A percentile compares a stretch with the other conserved stretches of the same genome.
These are phyloP conservation scores for Phytopythium oedochilum DNA, from an alignment of 352 stramenopile genomes.

Conservation along the genomic window DNA sequence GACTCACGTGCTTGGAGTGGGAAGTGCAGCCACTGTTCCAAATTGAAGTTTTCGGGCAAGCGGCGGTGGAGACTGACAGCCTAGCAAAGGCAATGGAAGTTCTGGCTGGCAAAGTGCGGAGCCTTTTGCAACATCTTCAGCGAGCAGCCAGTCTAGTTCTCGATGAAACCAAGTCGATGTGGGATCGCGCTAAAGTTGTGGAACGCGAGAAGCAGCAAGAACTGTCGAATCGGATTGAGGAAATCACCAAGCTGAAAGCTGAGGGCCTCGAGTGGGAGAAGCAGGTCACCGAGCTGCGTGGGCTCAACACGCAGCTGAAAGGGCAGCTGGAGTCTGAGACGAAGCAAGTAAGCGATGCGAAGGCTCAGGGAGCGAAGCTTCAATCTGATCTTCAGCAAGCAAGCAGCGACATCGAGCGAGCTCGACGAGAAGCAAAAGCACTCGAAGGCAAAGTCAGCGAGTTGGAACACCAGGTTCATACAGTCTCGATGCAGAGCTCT, in stretches of 20 bases:
- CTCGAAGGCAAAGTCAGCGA: constrained; percentile 45
- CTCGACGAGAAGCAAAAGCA: constrained; percentile 50
- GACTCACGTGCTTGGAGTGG: constrained; percentile 65
- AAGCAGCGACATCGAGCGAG: constrained; percentile 18
- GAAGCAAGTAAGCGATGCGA: constrained; percentile 23
- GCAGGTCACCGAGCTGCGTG: constrained; percentile 43
- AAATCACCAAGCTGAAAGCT: constrained; percentile 53
- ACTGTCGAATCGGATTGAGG: constrained; percentile 60
- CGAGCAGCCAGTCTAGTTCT: constrained; percentile 44
- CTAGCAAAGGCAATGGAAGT: constrained; percentile 33
- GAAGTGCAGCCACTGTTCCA: constrained; percentile 54
- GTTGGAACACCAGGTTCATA: constrained; percentile 56
- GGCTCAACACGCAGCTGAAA: constrained; percentile 30
- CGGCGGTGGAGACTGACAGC: constrained; percentile 45
- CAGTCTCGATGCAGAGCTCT: constrained; percentile 39
- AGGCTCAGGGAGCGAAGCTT: constrained; percentile 31
- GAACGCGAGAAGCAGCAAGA: constrained; percentile 81
- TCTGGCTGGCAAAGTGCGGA: constrained; percentile 31
- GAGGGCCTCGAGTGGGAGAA: constrained; percentile 44
- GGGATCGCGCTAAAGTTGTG: constrained; percentile 65
- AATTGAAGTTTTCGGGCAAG: constrained; percentile 61
- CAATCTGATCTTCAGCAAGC: constrained; percentile 38
- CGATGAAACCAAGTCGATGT: constrained; percentile 65
- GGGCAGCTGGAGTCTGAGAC: constrained; percentile 37
- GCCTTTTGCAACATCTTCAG: constrained; percentile 48